Base-by-base conservation (phyloP, 805 yeast species). In the Pichia manshurica region DNA sequence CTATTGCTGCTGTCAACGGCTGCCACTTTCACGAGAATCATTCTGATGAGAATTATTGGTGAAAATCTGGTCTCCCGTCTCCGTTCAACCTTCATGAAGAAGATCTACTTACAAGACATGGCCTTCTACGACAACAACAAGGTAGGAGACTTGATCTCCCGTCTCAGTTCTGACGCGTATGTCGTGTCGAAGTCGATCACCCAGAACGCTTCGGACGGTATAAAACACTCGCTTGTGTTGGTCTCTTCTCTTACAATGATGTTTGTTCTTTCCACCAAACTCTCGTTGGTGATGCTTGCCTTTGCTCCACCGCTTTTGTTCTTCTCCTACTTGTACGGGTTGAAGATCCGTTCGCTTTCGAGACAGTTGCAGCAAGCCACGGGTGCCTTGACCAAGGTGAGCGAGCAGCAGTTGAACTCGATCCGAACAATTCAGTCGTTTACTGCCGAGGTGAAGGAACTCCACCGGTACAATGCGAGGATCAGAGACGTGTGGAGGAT, bases 81-180 rank as follows among this genome's bases (percentile, higher is more conserved):
- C 53, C 74, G 98, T 55, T 77, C 95, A 2, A 74, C 82, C 45
- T 79, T 91, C 31, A 82, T 89, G 71, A 80, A 80, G 61, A 85
- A 82, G 42, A 79, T 91, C 3, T 69, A 90, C 42, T 77, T 82
- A 33, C 96, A 91, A 62, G 98, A 90, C 66, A 84, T 95, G 47
- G 85, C 86, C 56, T 90, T 91, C 60, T 81, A 87, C 58, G 98
- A 91, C 60, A 82, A 83, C 23, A 90, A 93, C 51, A 79, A 90
- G 52, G 95, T 90, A 3, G 98, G 98, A 40, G 98, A 90, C 63
- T 71, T 90, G 59, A 88, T 90, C 35, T 87, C 96, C 8, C 72
- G 98, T 52, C 70, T 90, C 32, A 83, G 95, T 7, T 82, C 87
- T 28, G 98, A 91, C 64, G 88, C 96, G 1, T 88, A 87, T 46